Conservation (phyloP, 1,139 yeast species). For the Eremothecium gossypii region DNA sequence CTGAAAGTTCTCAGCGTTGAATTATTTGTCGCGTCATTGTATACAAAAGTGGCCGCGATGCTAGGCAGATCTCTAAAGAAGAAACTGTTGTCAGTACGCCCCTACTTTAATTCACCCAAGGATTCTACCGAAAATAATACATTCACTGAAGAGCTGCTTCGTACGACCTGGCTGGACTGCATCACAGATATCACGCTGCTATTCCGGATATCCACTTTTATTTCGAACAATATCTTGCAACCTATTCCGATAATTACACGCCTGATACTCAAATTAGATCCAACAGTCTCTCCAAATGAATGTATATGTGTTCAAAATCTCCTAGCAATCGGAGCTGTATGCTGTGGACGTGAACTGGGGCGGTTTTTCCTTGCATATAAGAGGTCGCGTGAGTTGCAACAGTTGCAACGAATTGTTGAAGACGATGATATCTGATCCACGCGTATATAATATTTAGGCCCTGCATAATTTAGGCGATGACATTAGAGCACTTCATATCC, state of each 20-base stretch:
- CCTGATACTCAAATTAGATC: constrained; percentile 3
- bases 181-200: background rate
- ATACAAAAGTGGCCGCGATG: background rate
- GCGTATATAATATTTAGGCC: too few species aligned
- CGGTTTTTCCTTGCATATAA: constrained; percentile 24
- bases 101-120: background rate
- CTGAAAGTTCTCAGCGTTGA: background rate
- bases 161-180: background rate
- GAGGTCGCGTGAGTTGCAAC: constrained; percentile 19
- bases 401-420: constrained; percentile 10
- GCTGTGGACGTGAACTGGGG: constrained; percentile 9
- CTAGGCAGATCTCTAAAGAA: background rate
- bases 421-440: background rate
- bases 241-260: background rate
- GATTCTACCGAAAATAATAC: background rate
- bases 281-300: constrained; percentile 34
- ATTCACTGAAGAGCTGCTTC: background rate
- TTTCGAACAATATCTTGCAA: background rate
- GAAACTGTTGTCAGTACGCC: background rate
- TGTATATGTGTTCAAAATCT: constrained; percentile 35
- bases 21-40: background rate
- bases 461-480: too few species aligned
- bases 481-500: too few species aligned
- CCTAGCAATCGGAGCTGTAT: constrained; percentile 12
- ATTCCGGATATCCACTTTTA: background rate